Evolutionary conservation across 2,329 filamentous ascomycete genomes (phyloP).

Genomic region (Lecanoromycetidae sp.): DNA sequence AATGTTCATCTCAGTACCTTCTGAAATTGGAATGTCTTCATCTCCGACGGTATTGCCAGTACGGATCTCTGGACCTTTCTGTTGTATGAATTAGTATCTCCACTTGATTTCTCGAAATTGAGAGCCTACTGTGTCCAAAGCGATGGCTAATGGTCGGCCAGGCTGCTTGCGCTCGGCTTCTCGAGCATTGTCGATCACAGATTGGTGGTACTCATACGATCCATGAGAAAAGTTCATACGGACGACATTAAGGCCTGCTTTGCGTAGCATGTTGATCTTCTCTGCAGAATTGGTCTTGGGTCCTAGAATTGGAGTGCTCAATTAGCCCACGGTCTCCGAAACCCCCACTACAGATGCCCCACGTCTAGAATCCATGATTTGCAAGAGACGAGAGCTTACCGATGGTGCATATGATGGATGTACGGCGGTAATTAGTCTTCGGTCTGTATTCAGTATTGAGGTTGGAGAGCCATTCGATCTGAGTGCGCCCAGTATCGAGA

Average conservation of each 20-base stretch:
- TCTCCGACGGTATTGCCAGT: slow-evolving; percentile 63
- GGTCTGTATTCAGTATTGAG: slow-evolving; percentile 86
- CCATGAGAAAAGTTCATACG: slow-evolving; percentile 99
- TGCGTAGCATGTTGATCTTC: slow-evolving; percentile 89
- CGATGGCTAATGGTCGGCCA: slow-evolving; percentile 88
- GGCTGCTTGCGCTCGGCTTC: slow-evolving; percentile 64
- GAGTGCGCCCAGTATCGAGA: slow-evolving; percentile 50
- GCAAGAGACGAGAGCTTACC: no score
- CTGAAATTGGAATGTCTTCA: slow-evolving; percentile 66
- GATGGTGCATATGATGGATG: slow-evolving; percentile 98
- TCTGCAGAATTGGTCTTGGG: slow-evolving; percentile 98
- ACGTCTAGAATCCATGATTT: no score
- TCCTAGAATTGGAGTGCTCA: slow-evolving; percentile 33
- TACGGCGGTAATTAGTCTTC: slow-evolving; percentile 81
- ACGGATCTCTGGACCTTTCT: slow-evolving; percentile 78
- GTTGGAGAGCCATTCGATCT: slow-evolving; percentile 57
- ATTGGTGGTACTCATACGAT: slow-evolving; percentile 92
- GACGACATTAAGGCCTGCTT: slow-evolving; percentile 85
- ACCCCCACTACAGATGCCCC: no score
- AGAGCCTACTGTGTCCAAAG: slow-evolving; percentile 60
- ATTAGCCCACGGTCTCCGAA: no score
- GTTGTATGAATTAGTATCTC: slow-evolving; percentile 6
- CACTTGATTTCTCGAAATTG: neutral
- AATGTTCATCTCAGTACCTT: slow-evolving; percentile 79
- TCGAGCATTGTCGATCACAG: slow-evolving; percentile 91